Percentiles rank a stretch among this genome's conserved stretches.
These are phyloP conservation scores for Amphibolis antarctica DNA, from an alignment of 106 monocot species.

Conservation along the genomic window DNA sequence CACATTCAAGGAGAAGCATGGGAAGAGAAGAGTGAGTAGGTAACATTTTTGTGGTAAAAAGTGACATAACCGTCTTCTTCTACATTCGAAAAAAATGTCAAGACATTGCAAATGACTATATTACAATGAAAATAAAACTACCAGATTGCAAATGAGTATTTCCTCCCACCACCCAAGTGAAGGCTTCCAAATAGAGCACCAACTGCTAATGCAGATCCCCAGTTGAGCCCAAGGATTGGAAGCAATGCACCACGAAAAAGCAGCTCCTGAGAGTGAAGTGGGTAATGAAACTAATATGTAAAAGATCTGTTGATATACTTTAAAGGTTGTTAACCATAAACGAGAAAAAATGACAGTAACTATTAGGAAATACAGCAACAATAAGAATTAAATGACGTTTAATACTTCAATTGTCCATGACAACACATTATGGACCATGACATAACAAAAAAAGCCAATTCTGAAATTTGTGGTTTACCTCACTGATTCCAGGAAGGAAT, in stretches of 20 bases:
- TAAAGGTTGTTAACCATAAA: neutral
- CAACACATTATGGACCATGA: neutral
- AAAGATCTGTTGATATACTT: neutral
- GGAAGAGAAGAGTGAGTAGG: neutral
- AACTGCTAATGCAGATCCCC: conserved; percentile 51
- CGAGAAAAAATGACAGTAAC: too few relatives aligned
- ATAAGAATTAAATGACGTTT: neutral
- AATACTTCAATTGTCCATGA: neutral
- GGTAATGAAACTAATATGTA: neutral
- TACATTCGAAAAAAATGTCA: neutral
- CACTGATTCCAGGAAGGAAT: conserved; percentile 82
- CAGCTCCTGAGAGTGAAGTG: conserved; percentile 39
- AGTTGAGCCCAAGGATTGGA: conserved; percentile 65
- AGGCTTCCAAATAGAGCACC: conserved; percentile 76
- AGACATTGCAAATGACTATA: too few relatives aligned
- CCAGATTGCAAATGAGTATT: conserved; percentile 76
- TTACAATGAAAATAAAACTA: conserved; percentile 8
- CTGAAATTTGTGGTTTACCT: conserved; percentile 34
- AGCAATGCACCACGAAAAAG: conserved; percentile 80
- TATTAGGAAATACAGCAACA: too few relatives aligned
- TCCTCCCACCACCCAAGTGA: conserved; percentile 68
- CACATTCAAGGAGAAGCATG: too few relatives aligned
- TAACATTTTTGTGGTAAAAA: neutral
- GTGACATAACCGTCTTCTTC: neutral
- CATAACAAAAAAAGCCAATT: neutral